Base-by-base conservation (phyloP, 2,329 filamentous ascomycete species). In the Zymoseptoria ardabiliae region DNA sequence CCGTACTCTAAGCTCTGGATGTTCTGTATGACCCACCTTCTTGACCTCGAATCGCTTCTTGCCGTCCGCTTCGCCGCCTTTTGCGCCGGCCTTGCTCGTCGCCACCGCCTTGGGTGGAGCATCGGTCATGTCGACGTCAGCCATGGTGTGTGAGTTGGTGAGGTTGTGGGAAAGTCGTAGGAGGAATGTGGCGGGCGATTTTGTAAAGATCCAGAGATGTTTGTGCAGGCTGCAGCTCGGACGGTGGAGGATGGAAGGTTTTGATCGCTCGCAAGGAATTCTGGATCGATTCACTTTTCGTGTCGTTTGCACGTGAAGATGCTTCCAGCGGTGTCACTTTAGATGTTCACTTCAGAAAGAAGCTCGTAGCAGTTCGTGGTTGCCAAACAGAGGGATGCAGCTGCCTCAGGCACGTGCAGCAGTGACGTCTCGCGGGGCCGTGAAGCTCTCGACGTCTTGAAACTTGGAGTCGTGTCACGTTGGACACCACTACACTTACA, bases 41-140 rank as follows among this genome's bases (percentile, higher is more conserved):
- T 99, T 99, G 64, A 99, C 93, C 75, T 99, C 94, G 67, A 99
- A 99, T 66, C 90, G 89, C 81, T 97, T 96, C 84, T 95, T 97
- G 56, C 79, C 85, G 65, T 93, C 89, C 45, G 69, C 72, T 50
- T 72, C 73, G 51, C 76, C 76, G 61, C 70, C 69, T 61, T 82
- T 89, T 23, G 80, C 77, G 19, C 77, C 77, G 20, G 79, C 77
- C 73, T 77, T 80, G 73, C 83, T 85, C 51, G 51, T 53, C 11
- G 75, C 71, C 13, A n/a, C 13, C 35, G 35, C 35, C 76, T 85
- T 84, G 58, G 77, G 73, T 58, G 71, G 78, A 20, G 89, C 91
- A 76, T 97, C 94, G 57, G 90, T 89, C 94, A 97, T 97, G 71
- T 97, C 91, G 55, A 97, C 87, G 77, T 99, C 94, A 60, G 92